Conservation (phyloP, 345 rosid genomes). For the Cardamine occulta region DNA sequence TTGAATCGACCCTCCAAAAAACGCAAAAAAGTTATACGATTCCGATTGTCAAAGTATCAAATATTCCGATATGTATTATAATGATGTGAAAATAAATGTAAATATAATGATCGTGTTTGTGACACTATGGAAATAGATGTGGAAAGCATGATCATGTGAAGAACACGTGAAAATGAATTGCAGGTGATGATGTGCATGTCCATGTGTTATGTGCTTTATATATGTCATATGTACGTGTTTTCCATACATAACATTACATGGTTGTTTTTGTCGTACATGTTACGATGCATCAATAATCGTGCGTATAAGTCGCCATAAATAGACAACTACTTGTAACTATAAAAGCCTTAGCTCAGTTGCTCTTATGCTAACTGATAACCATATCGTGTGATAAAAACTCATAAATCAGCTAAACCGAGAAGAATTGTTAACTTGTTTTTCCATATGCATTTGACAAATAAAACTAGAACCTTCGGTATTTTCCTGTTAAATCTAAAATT, state of each 20-base stretch:
- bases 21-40: slow-evolving; percentile 21
- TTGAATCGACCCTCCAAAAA: slow-evolving; percentile 15
- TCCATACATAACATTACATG: slow-evolving; percentile 1
- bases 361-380: not conserved
- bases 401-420: not conserved
- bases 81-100: not conserved
- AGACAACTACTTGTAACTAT: not conserved
- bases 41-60: slow-evolving; percentile 2
- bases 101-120: not conserved
- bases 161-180: slow-evolving; percentile 11
- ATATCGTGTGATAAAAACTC: not conserved
- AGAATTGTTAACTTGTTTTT: not conserved
- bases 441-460: not conserved
- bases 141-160: slow-evolving; percentile 15
- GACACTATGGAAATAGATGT: slow-evolving; percentile 15
- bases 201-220: slow-evolving; percentile 10
- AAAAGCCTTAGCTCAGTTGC: not conserved
- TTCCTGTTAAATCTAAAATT: not conserved
- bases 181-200: slow-evolving; percentile 25
- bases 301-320: not conserved
- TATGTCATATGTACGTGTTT: slow-evolving; percentile 18
- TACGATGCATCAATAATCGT: not conserved
- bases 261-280: not conserved
- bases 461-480: not conserved
- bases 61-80: slow-evolving; percentile 8